phyloP scores from a whole-genome alignment of 2,329 filamentous ascomycete genomes.

The Phialocephala sp. region DNA sequence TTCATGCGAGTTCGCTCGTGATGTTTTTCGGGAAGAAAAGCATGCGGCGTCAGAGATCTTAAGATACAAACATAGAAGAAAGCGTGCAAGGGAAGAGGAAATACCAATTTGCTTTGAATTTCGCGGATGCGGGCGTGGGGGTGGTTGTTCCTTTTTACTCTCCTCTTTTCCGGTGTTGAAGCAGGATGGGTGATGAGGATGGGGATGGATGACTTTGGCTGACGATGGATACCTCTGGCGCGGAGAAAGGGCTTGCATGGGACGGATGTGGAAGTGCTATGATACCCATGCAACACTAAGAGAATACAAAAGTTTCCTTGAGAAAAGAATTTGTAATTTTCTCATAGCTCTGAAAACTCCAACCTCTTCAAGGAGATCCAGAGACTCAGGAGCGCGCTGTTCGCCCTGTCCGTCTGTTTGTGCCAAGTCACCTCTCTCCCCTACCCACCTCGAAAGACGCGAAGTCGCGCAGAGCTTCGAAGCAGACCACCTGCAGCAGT shows the following conservation, averaged over 20 bases:
- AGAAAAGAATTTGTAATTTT: not conserved
- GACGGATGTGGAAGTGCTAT: slow-evolving; percentile 27
- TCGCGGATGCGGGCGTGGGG: slow-evolving; percentile 28
- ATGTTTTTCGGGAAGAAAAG: slow-evolving; percentile 33
- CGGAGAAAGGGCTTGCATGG: slow-evolving; percentile 21
- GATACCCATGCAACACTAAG: slow-evolving; percentile 35
- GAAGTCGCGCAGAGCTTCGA: no score
- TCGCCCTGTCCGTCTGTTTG: not conserved
- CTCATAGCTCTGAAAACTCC: not conserved
- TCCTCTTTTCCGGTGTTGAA: slow-evolving; percentile 9
- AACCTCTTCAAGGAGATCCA: not conserved
- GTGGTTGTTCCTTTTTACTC: not conserved
- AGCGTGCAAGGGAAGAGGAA: slow-evolving; percentile 37
- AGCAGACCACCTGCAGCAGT: not conserved
- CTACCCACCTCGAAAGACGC: no score
- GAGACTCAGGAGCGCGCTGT: not conserved
- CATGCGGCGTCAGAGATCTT: slow-evolving; percentile 30
- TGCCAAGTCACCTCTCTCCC: not conserved
- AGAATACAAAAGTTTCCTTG: slow-evolving; percentile 32
- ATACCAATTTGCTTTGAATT: slow-evolving; percentile 43
- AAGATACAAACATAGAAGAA: slow-evolving; percentile 39
- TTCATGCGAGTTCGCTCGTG: slow-evolving; percentile 22
- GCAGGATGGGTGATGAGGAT: slow-evolving; percentile 15
- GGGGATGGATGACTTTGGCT: slow-evolving; percentile 14
- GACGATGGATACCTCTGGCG: slow-evolving; percentile 16